A percentile compares a stretch with the other conserved stretches of the same genome.
phyloP scores from a whole-genome alignment of 179 eudicot genomes.

The Corrigiola litoralis region DNA sequence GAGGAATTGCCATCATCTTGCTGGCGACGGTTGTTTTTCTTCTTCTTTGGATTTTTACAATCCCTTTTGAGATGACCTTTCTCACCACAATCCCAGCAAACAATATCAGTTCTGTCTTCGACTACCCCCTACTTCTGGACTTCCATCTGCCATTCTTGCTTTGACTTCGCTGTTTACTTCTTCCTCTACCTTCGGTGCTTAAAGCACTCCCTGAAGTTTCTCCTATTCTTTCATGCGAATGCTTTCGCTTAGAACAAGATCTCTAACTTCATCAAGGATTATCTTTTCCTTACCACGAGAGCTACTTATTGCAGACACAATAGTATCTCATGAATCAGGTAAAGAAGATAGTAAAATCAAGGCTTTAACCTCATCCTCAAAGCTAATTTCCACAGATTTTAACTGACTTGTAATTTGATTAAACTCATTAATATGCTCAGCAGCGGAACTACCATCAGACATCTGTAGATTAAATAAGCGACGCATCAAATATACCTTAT shows the following conservation, averaged over 20 bases:
- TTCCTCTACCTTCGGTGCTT: too few species aligned
- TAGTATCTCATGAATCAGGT: background rate
- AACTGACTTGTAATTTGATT: background rate
- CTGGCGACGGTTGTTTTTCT: background rate
- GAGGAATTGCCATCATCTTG: too few species aligned
- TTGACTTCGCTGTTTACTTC: too few species aligned
- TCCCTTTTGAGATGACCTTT: background rate
- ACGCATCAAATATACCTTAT: background rate
- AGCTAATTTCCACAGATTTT: background rate
- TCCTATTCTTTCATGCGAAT: too few species aligned
- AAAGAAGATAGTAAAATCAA: background rate
- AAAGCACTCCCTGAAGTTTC: background rate
- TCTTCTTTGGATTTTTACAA: background rate
- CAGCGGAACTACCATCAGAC: too few species aligned
- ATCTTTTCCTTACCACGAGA: background rate
- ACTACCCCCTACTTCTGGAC: background rate
- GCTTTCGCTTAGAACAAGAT: background rate
- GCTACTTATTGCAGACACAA: background rate
- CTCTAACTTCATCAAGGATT: background rate
- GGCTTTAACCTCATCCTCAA: slow-evolving; percentile 12
- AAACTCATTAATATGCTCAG: too few species aligned
- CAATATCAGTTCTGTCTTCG: background rate
- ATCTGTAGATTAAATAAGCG: background rate
- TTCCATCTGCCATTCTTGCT: too few species aligned
- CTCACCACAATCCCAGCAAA: background rate